These are phyloP conservation scores for Elsinoe perseae DNA, from an alignment of 2,329 filamentous ascomycete genomes.

Conservation along the genomic window DNA sequence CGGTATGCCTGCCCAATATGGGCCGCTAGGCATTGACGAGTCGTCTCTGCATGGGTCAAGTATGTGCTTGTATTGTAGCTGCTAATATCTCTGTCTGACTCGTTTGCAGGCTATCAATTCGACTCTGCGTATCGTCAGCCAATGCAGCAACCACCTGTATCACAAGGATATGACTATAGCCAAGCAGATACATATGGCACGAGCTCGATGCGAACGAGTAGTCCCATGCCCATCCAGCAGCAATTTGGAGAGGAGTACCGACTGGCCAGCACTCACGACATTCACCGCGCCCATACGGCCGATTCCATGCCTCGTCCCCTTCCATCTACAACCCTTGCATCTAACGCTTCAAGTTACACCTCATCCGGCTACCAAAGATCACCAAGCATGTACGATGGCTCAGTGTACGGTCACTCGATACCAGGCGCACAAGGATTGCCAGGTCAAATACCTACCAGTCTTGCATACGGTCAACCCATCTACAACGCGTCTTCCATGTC, in stretches of 20 bases:
- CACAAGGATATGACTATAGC: conserved; percentile 12
- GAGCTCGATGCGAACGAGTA: conserved; percentile 11
- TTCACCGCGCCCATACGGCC: background rate
- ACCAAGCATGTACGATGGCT: conserved; percentile 26
- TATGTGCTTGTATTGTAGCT: background rate
- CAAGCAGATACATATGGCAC: conserved; percentile 7
- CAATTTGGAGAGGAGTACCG: conserved; percentile 14
- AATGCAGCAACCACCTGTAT: conserved; percentile 10
- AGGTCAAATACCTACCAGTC: conserved; percentile 1
- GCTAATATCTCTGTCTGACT: background rate
- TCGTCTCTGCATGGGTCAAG: conserved; percentile 9
- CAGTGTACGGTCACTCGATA: conserved; percentile 24
- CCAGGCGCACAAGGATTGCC: background rate
- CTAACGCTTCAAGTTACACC: conserved; percentile 9
- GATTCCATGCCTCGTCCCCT: conserved; percentile 2
- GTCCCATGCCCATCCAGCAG: conserved; percentile 13
- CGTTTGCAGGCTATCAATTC: conserved; percentile 8
- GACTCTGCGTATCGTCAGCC: conserved; percentile 9
- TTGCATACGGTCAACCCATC: conserved; percentile 5
- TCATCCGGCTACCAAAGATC: conserved; percentile 21
- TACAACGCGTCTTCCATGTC: conserved; percentile 11
- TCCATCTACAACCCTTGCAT: conserved; percentile 4
- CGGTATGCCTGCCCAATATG: conserved; percentile 13
- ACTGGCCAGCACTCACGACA: conserved; percentile 5
- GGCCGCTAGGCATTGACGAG: conserved; percentile 13